These are phyloP conservation scores for Kalanchoe fedtschenkoi DNA, from an alignment of 164 flowering plant genomes.

Conservation along the genomic window DNA sequence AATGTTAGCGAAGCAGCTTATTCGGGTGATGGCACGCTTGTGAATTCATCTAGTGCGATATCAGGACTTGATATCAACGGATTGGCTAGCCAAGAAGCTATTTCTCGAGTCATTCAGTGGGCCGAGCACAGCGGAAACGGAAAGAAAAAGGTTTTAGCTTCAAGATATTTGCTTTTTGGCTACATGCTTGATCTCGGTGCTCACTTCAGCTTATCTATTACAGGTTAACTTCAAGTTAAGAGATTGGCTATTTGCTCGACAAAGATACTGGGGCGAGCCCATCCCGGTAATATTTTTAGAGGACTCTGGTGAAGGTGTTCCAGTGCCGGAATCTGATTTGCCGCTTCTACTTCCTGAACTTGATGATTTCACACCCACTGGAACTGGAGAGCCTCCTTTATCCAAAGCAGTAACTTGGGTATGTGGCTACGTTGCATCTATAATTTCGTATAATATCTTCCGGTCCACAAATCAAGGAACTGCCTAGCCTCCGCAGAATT, in stretches of 20 bases:
- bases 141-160: conserved; percentile 55
- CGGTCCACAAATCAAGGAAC: not conserved
- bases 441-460: not conserved
- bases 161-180: not conserved
- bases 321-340: conserved; percentile 68
- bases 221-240: conserved; percentile 91
- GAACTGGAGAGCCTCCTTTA: conserved; percentile 94
- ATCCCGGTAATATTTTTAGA: conserved; percentile 76
- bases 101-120: conserved; percentile 65
- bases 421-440: conserved; percentile 9
- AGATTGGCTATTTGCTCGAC: conserved; percentile 98
- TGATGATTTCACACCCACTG: conserved; percentile 97
- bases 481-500: not conserved
- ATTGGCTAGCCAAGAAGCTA: conserved; percentile 55
- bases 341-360: conserved; percentile 84
- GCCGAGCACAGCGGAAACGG: conserved; percentile 72
- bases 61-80: conserved; percentile 75
- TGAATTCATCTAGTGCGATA: conserved; percentile 58
- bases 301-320: conserved; percentile 48
- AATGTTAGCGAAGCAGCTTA: conserved; percentile 32
- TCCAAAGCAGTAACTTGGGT: conserved; percentile 88
- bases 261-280: conserved; percentile 99
- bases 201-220: conserved; percentile 6
- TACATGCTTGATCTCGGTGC: too few relatives aligned
- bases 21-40: conserved; percentile 58